Base-by-base conservation (phyloP, 2,329 filamentous ascomycete species). In the Arthrobotrys sinensis region DNA sequence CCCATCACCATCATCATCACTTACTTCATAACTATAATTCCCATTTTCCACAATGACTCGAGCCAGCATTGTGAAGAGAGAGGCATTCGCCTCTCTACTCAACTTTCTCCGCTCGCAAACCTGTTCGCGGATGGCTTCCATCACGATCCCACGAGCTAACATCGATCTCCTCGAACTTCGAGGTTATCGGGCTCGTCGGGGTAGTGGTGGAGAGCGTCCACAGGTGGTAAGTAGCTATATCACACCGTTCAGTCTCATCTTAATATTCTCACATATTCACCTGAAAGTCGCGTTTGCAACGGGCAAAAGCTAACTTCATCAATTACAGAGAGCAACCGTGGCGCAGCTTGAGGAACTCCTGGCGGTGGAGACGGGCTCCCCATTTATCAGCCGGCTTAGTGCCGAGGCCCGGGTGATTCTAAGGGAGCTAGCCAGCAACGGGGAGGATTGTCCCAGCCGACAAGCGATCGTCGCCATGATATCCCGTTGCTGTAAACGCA, bases 41-140 rank as follows among this genome's bases (percentile, higher is more conserved):
- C 24, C 12, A 32, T 32, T 45, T 45, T 45, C 40, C 48, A 28
- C 48, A 52, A 52, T 52, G 48, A 32, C 48, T 28, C 48, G 48
- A 32, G 21, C 21, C 11, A 52, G 48, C 24, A 52, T 52, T 52
- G 21, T 32, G 24, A 32, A 32, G 48, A 28, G 11, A 14, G 48
- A 52, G 48, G 48, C 48, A 14, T 12, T 52, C 11, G 48, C 48
- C 21, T 52, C 48, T 14, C 12, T 52, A 28, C 48, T 52, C 12
- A 52, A 52, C n/a, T 52, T 52, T 32, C 48, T 52, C 48, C 48
- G 48, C 48, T 52, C 48, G 11, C n/a, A 19, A 52, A 52, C 48
- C 48, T 52, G 48, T 52, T 52, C 48, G 21, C 48, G 48, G 48
- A 52, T 52, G 48, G n/a, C 21, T n/a, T 16, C 21, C 48, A 52